Conservation (phyloP, 83 land plant species). For the Larix sibirica region DNA sequence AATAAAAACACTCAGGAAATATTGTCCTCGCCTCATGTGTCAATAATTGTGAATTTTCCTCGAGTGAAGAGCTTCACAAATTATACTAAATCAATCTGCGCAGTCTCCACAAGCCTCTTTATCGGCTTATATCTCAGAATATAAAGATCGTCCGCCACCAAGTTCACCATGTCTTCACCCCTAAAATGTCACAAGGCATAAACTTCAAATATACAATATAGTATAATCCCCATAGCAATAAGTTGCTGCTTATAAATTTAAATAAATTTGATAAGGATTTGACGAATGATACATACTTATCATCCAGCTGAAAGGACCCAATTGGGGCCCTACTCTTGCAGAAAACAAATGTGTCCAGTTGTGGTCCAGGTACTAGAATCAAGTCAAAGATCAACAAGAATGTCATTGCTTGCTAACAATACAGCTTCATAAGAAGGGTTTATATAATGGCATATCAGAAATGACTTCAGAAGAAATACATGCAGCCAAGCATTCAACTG, state of each 20-base stretch:
- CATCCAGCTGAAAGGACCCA: slow-evolving; percentile 85
- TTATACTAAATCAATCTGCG: slow-evolving; percentile 79
- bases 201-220: neutral
- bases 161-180: slow-evolving; percentile 71
- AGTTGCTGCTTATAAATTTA: neutral
- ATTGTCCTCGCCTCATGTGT: neutral
- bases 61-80: neutral
- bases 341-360: slow-evolving; percentile 80
- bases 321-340: slow-evolving; percentile 68
- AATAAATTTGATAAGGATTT: neutral
- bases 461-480: neutral
- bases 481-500: neutral
- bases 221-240: neutral
- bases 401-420: neutral
- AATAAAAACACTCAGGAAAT: too few species aligned
- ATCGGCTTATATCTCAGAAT: slow-evolving; percentile 82
- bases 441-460: neutral
- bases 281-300: slow-evolving; percentile 37
- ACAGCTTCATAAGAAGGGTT: neutral
- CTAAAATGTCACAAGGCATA: slow-evolving; percentile 31
- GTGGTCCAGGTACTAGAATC: slow-evolving; percentile 76
- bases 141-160: slow-evolving; percentile 71
- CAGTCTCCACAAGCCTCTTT: slow-evolving; percentile 66
- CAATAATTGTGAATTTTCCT: neutral
- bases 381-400: neutral